Percentiles rank a stretch among this genome's conserved stretches.
phyloP scores from a whole-genome alignment of 2,329 filamentous ascomycete species.

The Canariomyces notabilis region DNA sequence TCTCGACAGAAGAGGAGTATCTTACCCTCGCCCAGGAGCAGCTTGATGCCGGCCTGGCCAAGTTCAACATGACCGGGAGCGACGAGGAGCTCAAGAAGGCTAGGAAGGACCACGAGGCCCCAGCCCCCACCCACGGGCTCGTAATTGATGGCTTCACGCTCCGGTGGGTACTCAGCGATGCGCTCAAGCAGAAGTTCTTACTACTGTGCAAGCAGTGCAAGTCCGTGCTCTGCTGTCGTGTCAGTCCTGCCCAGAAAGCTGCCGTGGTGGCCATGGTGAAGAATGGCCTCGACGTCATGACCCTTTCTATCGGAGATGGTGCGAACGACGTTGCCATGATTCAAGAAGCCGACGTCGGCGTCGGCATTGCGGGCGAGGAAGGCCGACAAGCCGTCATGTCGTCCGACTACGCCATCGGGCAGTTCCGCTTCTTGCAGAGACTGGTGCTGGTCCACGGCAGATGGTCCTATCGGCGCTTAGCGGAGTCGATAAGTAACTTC shows the following conservation, averaged over 20 bases:
- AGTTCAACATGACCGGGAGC: conserved; percentile 75
- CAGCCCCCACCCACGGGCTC: conserved; percentile 81
- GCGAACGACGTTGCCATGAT: conserved; percentile 98
- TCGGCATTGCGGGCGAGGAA: conserved; percentile 90
- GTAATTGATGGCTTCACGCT: conserved; percentile 94
- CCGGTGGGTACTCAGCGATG: conserved; percentile 77
- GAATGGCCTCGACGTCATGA: conserved; percentile 91
- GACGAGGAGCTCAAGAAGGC: conserved; percentile 80
- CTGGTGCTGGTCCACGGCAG: conserved; percentile 85
- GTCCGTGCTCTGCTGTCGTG: conserved; percentile 93
- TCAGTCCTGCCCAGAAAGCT: conserved; percentile 94
- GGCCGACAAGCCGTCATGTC: conserved; percentile 93
- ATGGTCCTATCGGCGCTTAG: conserved; percentile 93
- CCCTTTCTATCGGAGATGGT: conserved; percentile 85
- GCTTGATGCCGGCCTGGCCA: conserved; percentile 66
- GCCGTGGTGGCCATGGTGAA: conserved; percentile 97
- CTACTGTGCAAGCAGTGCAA: conserved; percentile 95
- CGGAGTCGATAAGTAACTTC: conserved; percentile 94
- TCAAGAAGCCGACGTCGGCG: conserved; percentile 92
- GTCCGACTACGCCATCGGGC: conserved; percentile 90
- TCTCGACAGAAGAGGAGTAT: conserved; percentile 43
- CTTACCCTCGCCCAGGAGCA: conserved; percentile 60
- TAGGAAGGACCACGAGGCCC: conserved; percentile 77
- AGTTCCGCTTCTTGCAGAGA: conserved; percentile 83
- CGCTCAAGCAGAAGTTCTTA: conserved; percentile 84